A percentile compares a stretch with the other conserved stretches of the same genome.
These are phyloP conservation scores for Puccinia hordei DNA, from an alignment of 1,284 basidiomycete genomes.

Conservation along the genomic window DNA sequence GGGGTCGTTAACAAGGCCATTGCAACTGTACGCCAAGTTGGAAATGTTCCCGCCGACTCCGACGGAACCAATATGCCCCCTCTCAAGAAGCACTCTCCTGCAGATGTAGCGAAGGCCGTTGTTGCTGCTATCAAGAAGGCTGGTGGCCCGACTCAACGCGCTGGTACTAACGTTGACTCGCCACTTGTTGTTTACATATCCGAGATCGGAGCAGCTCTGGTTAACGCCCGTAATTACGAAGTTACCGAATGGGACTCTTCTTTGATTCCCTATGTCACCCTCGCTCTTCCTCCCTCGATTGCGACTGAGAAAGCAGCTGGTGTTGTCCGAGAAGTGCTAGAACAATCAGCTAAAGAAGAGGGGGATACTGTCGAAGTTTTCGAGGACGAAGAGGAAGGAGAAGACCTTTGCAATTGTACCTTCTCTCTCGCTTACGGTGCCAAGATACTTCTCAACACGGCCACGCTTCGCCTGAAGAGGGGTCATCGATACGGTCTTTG, in stretches of 20 bases:
- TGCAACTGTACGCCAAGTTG: conserved; percentile 86
- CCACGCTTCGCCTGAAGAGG: conserved; percentile 92
- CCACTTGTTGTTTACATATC: conserved; percentile 73
- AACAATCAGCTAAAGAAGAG: conserved; percentile 80
- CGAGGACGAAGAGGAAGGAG: conserved; percentile 93
- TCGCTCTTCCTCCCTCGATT: conserved; percentile 64
- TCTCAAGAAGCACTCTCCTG: conserved; percentile 72
- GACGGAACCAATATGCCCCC: conserved; percentile 88
- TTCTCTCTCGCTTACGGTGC: conserved; percentile 98
- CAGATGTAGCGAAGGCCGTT: conserved; percentile 70
- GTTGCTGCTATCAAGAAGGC: conserved; percentile 80
- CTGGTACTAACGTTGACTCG: conserved; percentile 58
- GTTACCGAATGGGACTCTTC: conserved; percentile 77
- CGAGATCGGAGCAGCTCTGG: conserved; percentile 77
- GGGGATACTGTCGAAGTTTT: conserved; percentile 70
- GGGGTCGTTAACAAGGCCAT: conserved; percentile 84
- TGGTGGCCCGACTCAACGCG: conserved; percentile 63
- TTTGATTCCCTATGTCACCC: conserved; percentile 75
- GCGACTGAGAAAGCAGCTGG: conserved; percentile 68
- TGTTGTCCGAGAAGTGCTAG: conserved; percentile 80
- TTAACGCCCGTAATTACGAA: conserved; percentile 89
- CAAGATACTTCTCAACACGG: conserved; percentile 95
- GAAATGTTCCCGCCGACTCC: conserved; percentile 73
- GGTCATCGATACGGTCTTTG: conserved; percentile 98
- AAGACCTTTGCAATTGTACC: conserved; percentile 96